Evolutionary conservation across 2,329 filamentous ascomycete genomes (phyloP).

Genomic region (Botrytis galanthina): DNA sequence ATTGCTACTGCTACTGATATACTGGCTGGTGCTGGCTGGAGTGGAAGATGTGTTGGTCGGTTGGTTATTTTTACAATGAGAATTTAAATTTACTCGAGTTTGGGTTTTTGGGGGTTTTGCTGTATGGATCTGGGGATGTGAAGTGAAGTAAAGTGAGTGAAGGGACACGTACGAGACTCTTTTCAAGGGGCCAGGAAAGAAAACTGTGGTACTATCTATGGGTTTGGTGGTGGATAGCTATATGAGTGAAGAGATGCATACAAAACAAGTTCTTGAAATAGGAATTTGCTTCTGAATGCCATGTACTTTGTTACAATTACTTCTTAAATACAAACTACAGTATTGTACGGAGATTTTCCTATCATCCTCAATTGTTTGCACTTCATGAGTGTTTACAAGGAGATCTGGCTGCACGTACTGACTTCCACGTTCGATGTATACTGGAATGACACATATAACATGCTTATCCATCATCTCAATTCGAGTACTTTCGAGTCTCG

Average conservation of each 20-base stretch:
- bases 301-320: not conserved
- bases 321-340: not conserved
- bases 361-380: not conserved
- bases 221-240: not conserved
- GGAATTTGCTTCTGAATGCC: not conserved
- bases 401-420: not conserved
- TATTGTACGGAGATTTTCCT: not conserved
- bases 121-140: not conserved
- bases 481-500: not conserved
- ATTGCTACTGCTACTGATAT: not conserved
- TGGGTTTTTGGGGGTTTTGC: not conserved
- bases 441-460: not conserved
- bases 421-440: not conserved
- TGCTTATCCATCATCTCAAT: not conserved
- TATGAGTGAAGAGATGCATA: not conserved
- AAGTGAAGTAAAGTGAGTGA: not conserved
- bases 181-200: fast-evolving
- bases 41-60: not conserved
- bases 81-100: not conserved
- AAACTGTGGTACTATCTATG: not conserved
- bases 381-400: not conserved
- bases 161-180: not conserved
- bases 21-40: no score
- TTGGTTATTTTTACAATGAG: not conserved
- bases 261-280: not conserved